Evolutionary conservation across 2,329 filamentous ascomycete species (phyloP), one percentile per base, ranked within the genome.

Genomic region (Sclerotiophoma versabilis): DNA sequence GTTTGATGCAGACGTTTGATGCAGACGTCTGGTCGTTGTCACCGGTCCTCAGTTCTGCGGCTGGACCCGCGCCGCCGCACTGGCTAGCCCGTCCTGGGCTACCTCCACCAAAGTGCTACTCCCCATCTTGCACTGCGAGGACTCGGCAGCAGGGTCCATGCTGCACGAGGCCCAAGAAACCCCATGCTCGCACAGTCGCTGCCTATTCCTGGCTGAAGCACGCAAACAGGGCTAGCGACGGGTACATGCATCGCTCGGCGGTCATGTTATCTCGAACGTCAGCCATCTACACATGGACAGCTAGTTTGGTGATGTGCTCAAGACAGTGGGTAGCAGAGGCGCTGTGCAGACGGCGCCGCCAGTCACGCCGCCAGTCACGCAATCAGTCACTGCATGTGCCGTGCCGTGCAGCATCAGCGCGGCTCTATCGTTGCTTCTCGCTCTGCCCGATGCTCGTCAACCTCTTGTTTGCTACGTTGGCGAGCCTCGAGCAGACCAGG

Each of bases 251-350:
- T 44, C 34, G 33, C 33, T 45, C 10, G 22, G 17, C 34, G 29
- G 45, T 54, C 51, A 54, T 49, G 51, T 54, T 54, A 49, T 44
- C 41, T 45, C 34, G 22, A 23, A 44, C 29, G 12, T 32, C 32
- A 22, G 15, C 43, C 15, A 30, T 27, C 12, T 19, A 19, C 17
- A 12, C 14, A 23, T 15, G 34, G 17, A 48, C 26, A 34, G 46
- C 46, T 27, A 42, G 37, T 9, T 19, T 17, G n/a, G 14, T 26
- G n/a, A 17, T 12, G 15, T 12, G 22, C 12, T 19, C 6, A 12
- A 22, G 4, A 5, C 11, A 36, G 7, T 38, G 33, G 15, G 39
- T 25, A 29, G 32, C 43, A 20, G 8, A 2, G 9, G 4, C 14
- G 12, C 29, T 37, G 30, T 27, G 19, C 32, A 33, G 27, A 9